These are phyloP conservation scores for Pseudozyma sp. DNA, from an alignment of 1,284 basidiomycete genomes.

Conservation along the genomic window DNA sequence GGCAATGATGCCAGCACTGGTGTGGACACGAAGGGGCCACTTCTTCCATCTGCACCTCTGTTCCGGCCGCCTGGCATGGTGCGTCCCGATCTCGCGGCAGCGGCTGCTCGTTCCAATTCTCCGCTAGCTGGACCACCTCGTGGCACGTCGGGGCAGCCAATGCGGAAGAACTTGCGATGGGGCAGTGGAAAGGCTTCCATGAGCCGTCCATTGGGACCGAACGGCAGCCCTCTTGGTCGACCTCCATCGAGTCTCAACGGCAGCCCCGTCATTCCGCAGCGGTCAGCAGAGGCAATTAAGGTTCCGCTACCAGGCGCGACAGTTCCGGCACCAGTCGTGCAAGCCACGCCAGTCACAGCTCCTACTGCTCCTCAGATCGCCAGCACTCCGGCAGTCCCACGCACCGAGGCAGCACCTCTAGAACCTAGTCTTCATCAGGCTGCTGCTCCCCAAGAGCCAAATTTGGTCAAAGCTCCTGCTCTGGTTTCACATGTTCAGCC, in stretches of 20 bases:
- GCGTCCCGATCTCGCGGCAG: conserved; percentile 38
- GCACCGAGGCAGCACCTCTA: conserved; percentile 12
- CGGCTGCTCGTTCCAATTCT: conserved; percentile 45
- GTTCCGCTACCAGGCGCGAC: conserved; percentile 1
- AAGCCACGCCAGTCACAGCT: background rate
- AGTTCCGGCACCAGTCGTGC: conserved; percentile 2
- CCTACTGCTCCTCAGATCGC: background rate
- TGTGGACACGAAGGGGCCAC: conserved; percentile 28
- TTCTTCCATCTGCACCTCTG: conserved; percentile 30
- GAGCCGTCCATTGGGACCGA: conserved; percentile 53
- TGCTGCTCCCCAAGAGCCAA: background rate
- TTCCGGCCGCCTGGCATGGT: conserved; percentile 32
- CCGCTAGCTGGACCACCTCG: conserved; percentile 53
- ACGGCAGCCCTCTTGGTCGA: conserved; percentile 36
- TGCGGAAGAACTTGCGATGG: conserved; percentile 66
- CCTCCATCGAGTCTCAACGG: conserved; percentile 31
- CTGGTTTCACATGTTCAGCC: background rate
- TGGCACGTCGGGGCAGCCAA: conserved; percentile 55
- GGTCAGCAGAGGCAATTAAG: conserved; percentile 14
- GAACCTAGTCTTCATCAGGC: conserved; percentile 22
- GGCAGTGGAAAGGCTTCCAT: conserved; percentile 63
- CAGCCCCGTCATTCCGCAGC: conserved; percentile 25
- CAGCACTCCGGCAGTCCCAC: background rate
- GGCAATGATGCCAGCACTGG: conserved; percentile 9
- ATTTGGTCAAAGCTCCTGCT: background rate